phyloP scores from a whole-genome alignment of 1,139 yeast species.

The Yamadazyma dushanensis region DNA sequence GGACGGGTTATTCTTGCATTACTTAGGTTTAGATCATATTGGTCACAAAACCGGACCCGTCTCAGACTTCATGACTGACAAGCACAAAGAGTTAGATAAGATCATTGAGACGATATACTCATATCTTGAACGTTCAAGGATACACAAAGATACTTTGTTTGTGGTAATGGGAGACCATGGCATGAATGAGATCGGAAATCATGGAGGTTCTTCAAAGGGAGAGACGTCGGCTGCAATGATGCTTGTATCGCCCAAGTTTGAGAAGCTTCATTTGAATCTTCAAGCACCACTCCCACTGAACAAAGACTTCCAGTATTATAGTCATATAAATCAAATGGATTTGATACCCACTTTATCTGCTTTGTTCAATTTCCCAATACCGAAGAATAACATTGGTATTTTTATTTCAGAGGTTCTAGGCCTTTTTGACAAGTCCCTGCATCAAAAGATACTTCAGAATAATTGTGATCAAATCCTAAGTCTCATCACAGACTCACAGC shows the following conservation, averaged over 20 bases:
- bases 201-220: conserved; percentile 91
- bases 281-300: conserved; percentile 39
- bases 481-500: too few species aligned
- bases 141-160: conserved; percentile 56
- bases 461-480: conserved; percentile 64
- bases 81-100: conserved; percentile 83
- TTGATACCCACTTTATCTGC: conserved; percentile 82
- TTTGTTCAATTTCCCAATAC: conserved; percentile 77
- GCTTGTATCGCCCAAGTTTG: conserved; percentile 63
- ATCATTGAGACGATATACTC: conserved; percentile 57
- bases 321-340: conserved; percentile 73
- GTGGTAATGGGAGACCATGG: conserved; percentile 94
- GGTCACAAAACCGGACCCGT: conserved; percentile 96
- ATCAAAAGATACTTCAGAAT: conserved; percentile 44
- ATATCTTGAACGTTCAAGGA: conserved; percentile 22
- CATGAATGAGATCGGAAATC: conserved; percentile 92
- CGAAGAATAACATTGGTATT: conserved; percentile 81
- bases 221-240: conserved; percentile 87
- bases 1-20: conserved; percentile 89
- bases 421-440: conserved; percentile 46
- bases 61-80: conserved; percentile 74
- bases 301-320: conserved; percentile 52
- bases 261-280: conserved; percentile 19
- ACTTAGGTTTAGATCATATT: conserved; percentile 92
- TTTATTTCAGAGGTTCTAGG: conserved; percentile 57